These are phyloP conservation scores for Coemansia guatemalensis DNA, from an alignment of 192 early-diverging fungal genomes.

Conservation along the genomic window DNA sequence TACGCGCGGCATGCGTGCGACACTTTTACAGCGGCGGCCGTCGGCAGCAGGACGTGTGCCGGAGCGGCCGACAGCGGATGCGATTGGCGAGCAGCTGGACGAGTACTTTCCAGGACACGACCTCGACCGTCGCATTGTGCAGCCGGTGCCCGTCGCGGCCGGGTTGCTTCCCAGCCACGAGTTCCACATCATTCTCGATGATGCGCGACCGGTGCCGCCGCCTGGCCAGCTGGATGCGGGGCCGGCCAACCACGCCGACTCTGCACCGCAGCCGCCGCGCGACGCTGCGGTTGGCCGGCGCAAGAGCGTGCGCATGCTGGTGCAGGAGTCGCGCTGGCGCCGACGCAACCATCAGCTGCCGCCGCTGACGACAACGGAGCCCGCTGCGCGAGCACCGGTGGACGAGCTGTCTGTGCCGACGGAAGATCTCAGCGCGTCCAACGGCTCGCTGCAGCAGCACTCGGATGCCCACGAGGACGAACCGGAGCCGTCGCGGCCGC, in stretches of 20 bases:
- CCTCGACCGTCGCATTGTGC: conserved; percentile 69
- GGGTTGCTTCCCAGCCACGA: conserved; percentile 27
- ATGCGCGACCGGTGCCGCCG: conserved; percentile 7
- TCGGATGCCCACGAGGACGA: conserved; percentile 8
- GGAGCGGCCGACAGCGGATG: conserved; percentile 64
- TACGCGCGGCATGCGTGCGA: conserved; percentile 46
- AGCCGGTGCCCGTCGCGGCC: conserved; percentile 38
- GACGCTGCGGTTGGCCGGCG: conserved; percentile 25
- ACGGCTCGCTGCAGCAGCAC: conserved; percentile 4
- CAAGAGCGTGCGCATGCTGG: conserved; percentile 56
- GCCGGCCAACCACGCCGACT: background rate
- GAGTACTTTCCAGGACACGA: conserved; percentile 76
- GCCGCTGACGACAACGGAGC: conserved; percentile 1
- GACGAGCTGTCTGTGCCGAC: background rate
- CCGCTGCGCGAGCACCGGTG: background rate
- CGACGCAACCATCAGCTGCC: conserved; percentile 12
- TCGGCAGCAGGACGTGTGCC: conserved; percentile 11
- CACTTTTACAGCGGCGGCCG: conserved; percentile 42
- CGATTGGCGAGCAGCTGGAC: conserved; percentile 66
- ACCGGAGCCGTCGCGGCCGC: background rate
- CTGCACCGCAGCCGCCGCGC: background rate
- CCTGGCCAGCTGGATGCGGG: background rate
- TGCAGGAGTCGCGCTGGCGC: conserved; percentile 43
- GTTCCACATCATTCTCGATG: conserved; percentile 47
- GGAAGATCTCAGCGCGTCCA: background rate